phyloP scores from a whole-genome alignment of 106 monocot species.

The Hemerocallis citrina region DNA sequence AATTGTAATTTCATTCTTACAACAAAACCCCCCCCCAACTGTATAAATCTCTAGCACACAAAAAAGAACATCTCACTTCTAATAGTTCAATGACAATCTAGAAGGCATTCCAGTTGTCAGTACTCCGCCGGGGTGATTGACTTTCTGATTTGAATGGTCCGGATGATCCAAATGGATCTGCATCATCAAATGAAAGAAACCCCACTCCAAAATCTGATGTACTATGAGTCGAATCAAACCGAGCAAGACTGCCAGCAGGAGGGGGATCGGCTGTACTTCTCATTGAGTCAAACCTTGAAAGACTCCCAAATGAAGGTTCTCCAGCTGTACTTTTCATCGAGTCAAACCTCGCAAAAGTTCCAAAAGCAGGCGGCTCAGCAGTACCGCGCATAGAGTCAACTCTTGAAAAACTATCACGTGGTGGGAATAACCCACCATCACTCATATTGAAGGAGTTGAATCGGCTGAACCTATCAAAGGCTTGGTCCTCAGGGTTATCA shows the following conservation, averaged over 20 bases:
- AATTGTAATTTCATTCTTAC: background rate
- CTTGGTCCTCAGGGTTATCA: slow-evolving; percentile 49
- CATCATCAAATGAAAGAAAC: slow-evolving; percentile 50
- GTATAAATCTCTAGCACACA: background rate
- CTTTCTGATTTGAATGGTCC: slow-evolving; percentile 63
- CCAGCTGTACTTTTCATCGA: no score
- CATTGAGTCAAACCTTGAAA: slow-evolving; percentile 68
- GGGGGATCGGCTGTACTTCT: slow-evolving; percentile 38
- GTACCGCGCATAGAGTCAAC: slow-evolving; percentile 56
- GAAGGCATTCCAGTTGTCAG: slow-evolving; percentile 68
- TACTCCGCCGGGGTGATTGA: slow-evolving; percentile 35
- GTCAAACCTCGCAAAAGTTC: no score
- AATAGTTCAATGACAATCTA: slow-evolving; percentile 7
- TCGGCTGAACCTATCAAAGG: slow-evolving; percentile 48
- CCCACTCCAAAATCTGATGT: slow-evolving; percentile 30
- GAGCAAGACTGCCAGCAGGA: slow-evolving; percentile 1
- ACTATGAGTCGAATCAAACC: slow-evolving; percentile 19
- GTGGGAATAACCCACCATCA: slow-evolving; percentile 29
- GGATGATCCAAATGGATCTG: slow-evolving; percentile 57
- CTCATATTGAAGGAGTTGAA: slow-evolving; percentile 60
- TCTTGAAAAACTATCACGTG: slow-evolving; percentile 32
- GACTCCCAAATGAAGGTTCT: no score
- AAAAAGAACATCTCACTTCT: background rate
- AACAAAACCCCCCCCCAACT: background rate
- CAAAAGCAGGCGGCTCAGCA: slow-evolving; percentile 14